Percentiles rank a stretch among this genome's conserved stretches.
These are phyloP conservation scores for Talaromyces islandicus DNA, from an alignment of 2,329 filamentous ascomycete species.

Conservation along the genomic window DNA sequence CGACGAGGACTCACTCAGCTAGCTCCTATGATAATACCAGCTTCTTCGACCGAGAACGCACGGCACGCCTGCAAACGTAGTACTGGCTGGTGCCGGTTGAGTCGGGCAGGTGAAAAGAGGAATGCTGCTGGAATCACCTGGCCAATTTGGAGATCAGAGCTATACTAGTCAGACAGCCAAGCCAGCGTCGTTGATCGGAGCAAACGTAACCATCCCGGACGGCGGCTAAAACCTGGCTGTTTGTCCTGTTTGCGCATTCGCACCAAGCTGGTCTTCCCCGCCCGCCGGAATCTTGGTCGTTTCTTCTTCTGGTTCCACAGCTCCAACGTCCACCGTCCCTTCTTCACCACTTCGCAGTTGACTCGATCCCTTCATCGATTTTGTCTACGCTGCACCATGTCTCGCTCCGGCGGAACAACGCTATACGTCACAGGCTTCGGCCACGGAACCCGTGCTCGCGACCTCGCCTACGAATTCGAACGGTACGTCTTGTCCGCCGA, in stretches of 20 bases:
- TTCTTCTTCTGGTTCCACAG: neutral
- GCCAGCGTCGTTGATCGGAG: neutral
- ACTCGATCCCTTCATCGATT: neutral
- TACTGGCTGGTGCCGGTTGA: neutral
- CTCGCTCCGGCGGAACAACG: conserved; percentile 78
- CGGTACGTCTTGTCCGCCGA: conserved; percentile 73
- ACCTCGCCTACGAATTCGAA: conserved; percentile 99
- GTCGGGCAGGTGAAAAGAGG: neutral
- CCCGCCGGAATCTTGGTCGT: neutral
- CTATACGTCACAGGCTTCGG: conserved; percentile 99
- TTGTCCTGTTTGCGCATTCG: neutral
- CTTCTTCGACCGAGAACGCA: neutral
- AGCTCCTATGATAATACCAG: neutral
- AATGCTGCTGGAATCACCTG: neutral
- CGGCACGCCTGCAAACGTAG: neutral
- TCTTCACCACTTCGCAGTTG: neutral
- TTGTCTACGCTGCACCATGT: conserved; percentile 52
- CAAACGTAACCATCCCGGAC: neutral
- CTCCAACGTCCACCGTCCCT: neutral
- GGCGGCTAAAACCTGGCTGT: neutral
- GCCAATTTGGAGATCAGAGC: neutral
- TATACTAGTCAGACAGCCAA: neutral
- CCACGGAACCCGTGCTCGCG: conserved; percentile 95
- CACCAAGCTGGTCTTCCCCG: neutral
- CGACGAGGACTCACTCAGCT: neutral